phyloP scores from a whole-genome alignment of 1,284 basidiomycete species.

The Tilletia setariae region DNA sequence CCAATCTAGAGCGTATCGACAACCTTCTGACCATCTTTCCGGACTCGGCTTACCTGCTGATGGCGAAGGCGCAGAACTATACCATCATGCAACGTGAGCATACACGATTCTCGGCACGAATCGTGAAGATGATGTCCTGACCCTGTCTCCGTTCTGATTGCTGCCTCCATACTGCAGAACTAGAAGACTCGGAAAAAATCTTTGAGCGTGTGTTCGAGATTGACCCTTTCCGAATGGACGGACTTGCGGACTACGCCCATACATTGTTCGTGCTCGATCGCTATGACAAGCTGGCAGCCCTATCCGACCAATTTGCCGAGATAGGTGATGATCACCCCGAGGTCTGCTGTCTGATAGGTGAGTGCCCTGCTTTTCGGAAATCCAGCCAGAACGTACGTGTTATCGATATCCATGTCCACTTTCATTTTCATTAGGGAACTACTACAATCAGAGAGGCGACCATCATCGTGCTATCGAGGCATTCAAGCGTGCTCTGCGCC shows the following conservation, averaged over 20 bases:
- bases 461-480: slow-evolving; percentile 95
- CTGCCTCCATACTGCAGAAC: slow-evolving; percentile 24
- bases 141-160: slow-evolving; percentile 26
- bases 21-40: slow-evolving; percentile 75
- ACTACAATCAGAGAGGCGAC: slow-evolving; percentile 86
- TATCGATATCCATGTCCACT: background rate
- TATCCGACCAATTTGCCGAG: slow-evolving; percentile 66
- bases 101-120: background rate
- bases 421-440: slow-evolving; percentile 69
- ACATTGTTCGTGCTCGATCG: slow-evolving; percentile 94
- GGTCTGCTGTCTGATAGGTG: slow-evolving; percentile 90
- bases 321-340: slow-evolving; percentile 54
- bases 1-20: slow-evolving; percentile 41
- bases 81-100: slow-evolving; percentile 16
- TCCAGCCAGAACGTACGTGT: background rate
- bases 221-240: slow-evolving; percentile 88
- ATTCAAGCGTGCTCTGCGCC: slow-evolving; percentile 85
- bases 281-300: slow-evolving; percentile 76
- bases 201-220: slow-evolving; percentile 55
- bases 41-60: slow-evolving; percentile 76
- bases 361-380: slow-evolving; percentile 43
- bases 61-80: slow-evolving; percentile 21
- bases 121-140: background rate
- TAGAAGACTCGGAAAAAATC: slow-evolving; percentile 43
- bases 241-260: slow-evolving; percentile 94